phyloP scores from a whole-genome alignment of 257 asterid genomes.

The Galeopsis tetrahit region DNA sequence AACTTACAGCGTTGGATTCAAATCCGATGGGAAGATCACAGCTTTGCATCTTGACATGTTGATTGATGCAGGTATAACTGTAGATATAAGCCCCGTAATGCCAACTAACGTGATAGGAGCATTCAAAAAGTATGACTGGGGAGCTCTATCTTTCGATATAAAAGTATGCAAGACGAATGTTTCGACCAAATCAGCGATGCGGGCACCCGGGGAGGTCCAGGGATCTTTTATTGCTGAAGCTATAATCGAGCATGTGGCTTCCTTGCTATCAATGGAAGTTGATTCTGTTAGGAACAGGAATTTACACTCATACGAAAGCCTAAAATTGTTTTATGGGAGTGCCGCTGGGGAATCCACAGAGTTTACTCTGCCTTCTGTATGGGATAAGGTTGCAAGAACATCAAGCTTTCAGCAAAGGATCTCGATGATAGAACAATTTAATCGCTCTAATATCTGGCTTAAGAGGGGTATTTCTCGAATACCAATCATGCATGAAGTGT shows the following conservation, averaged over 20 bases:
- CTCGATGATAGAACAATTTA: slow-evolving; percentile 6
- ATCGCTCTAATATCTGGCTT: slow-evolving; percentile 14
- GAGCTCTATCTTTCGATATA: slow-evolving; percentile 31
- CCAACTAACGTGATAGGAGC: background rate
- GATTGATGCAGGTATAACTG: slow-evolving; percentile 29
- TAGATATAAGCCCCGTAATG: slow-evolving; percentile 25
- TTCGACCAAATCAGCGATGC: slow-evolving; percentile 29
- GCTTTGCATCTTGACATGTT: slow-evolving; percentile 30
- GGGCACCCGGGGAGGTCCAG: slow-evolving; percentile 33
- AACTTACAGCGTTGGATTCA: slow-evolving; percentile 33
- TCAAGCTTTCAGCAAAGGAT: slow-evolving; percentile 26
- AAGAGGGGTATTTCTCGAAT: slow-evolving; percentile 33
- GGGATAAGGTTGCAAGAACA: slow-evolving; percentile 31
- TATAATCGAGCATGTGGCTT: slow-evolving; percentile 33
- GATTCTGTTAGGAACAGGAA: slow-evolving; percentile 28
- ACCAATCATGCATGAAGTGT: slow-evolving; percentile 29
- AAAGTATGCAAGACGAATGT: slow-evolving; percentile 32
- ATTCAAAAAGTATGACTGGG: slow-evolving; percentile 33
- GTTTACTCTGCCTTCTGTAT: slow-evolving; percentile 29
- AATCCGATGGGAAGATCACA: slow-evolving; percentile 32
- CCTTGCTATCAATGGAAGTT: slow-evolving; percentile 24
- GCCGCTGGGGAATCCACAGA: slow-evolving; percentile 28
- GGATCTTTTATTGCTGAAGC: slow-evolving; percentile 31
- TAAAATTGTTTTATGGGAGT: slow-evolving; percentile 11
- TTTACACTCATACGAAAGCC: slow-evolving; percentile 28